These are phyloP conservation scores for Lantana camara DNA, from an alignment of 257 asterid species.

Conservation along the genomic window DNA sequence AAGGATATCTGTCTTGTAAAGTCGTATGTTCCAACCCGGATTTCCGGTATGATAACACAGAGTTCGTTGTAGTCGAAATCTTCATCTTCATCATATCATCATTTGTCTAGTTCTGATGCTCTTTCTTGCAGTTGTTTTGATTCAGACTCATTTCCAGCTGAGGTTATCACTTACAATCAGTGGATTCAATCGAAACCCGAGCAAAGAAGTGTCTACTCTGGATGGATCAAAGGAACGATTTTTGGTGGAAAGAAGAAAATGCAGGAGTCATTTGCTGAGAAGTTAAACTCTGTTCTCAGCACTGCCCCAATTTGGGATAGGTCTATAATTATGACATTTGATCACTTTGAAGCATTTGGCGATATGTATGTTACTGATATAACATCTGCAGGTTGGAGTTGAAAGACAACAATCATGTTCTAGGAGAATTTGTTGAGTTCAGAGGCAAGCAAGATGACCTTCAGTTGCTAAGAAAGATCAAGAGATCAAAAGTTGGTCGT, in stretches of 20 bases:
- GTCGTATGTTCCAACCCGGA: conserved; percentile 80
- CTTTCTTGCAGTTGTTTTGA: conserved; percentile 42
- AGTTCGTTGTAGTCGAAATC: too few species aligned
- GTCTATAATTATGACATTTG: conserved; percentile 13
- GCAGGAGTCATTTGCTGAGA: conserved; percentile 58
- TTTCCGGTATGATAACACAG: conserved; percentile 71
- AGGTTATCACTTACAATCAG: conserved; percentile 64
- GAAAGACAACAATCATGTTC: conserved; percentile 54
- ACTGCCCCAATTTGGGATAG: conserved; percentile 89
- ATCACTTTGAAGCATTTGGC: neutral
- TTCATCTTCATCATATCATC: too few species aligned
- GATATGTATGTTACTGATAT: neutral
- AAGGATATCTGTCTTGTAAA: conserved; percentile 74
- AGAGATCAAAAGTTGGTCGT: conserved; percentile 78
- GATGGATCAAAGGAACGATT: conserved; percentile 77
- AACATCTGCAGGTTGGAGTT: conserved; percentile 66
- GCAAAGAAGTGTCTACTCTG: conserved; percentile 47
- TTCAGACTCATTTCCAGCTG: conserved; percentile 55
- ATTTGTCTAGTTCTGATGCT: conserved; percentile 26
- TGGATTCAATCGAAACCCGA: conserved; percentile 65
- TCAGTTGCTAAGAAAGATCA: conserved; percentile 58
- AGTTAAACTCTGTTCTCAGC: conserved; percentile 60
- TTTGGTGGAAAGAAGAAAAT: conserved; percentile 63
- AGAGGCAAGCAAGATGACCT: conserved; percentile 74
- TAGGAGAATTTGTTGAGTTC: conserved; percentile 81